A percentile compares a stretch with the other conserved stretches of the same genome.
These are phyloP conservation scores for Tulasnella sp. DNA, from an alignment of 768 basidiomycete species.

Conservation along the genomic window DNA sequence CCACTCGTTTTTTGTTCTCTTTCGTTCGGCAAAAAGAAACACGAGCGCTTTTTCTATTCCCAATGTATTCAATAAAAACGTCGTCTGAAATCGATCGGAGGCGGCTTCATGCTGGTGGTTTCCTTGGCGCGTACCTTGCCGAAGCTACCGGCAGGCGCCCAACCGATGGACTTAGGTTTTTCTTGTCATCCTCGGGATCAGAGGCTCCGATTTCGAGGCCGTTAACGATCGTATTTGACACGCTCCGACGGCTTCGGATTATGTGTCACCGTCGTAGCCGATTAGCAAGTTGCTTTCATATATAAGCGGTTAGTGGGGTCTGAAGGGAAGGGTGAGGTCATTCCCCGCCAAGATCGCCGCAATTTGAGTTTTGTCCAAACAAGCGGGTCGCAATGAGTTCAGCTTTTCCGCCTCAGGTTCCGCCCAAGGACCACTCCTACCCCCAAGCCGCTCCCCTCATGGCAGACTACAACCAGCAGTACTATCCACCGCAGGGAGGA, in stretches of 20 bases:
- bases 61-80: neutral
- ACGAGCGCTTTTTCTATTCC: neutral
- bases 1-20: neutral
- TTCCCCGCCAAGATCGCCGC: slow-evolving; percentile 4
- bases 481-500: slow-evolving; percentile 1
- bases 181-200: neutral
- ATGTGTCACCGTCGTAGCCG: neutral
- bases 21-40: neutral
- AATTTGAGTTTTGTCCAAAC: neutral
- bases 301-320: neutral
- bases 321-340: neutral
- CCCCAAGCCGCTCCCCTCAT: slow-evolving; percentile 5
- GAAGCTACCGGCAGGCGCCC: neutral
- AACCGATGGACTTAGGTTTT: neutral
- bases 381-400: neutral
- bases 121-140: neutral
- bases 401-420: neutral
- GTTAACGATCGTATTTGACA: neutral
- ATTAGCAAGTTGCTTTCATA: neutral
- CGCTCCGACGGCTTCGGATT: neutral
- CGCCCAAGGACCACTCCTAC: neutral
- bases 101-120: neutral
- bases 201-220: neutral
- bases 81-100: neutral
- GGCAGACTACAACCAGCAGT: slow-evolving; percentile 8